Percentiles rank a stretch among this genome's conserved stretches.
Conservation (phyloP, 257 asterid species). For the Nicotiana knightiana region DNA sequence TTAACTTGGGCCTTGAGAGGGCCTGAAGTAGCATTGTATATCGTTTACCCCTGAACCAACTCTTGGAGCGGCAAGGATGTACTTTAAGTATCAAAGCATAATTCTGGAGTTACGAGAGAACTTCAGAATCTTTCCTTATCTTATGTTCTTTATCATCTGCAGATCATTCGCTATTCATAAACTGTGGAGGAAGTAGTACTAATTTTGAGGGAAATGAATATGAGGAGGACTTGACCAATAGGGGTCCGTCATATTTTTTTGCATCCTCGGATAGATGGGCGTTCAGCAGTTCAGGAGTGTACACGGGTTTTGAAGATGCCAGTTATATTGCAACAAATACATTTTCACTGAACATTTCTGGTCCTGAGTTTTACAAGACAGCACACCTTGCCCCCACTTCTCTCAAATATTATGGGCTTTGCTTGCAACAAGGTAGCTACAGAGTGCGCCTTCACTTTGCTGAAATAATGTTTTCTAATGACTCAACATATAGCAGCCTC, state of each 20-base stretch:
- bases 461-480: slow-evolving; percentile 60
- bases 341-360: slow-evolving; percentile 21
- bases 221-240: slow-evolving; percentile 40
- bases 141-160: slow-evolving; percentile 18
- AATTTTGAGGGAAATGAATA: slow-evolving; percentile 45
- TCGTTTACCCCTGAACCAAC: neutral
- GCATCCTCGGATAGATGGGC: slow-evolving; percentile 53
- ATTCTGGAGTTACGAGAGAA: neutral
- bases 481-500: slow-evolving; percentile 50
- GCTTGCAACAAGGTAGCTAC: slow-evolving; percentile 77
- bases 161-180: slow-evolving; percentile 64
- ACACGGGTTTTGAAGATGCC: slow-evolving; percentile 4
- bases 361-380: slow-evolving; percentile 44
- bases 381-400: slow-evolving; percentile 82
- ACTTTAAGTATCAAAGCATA: neutral
- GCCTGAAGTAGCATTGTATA: neutral
- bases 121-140: neutral
- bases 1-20: neutral
- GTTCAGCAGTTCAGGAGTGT: slow-evolving; percentile 70
- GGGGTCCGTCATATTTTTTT: slow-evolving; percentile 53
- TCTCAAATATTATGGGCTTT: slow-evolving; percentile 67
- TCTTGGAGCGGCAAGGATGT: neutral
- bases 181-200: slow-evolving; percentile 66
- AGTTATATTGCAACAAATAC: slow-evolving; percentile 21
- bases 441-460: slow-evolving; percentile 87